These are phyloP conservation scores for Conticribra weissflogii DNA, from an alignment of 108 stramenopile species.

Conservation along the genomic window DNA sequence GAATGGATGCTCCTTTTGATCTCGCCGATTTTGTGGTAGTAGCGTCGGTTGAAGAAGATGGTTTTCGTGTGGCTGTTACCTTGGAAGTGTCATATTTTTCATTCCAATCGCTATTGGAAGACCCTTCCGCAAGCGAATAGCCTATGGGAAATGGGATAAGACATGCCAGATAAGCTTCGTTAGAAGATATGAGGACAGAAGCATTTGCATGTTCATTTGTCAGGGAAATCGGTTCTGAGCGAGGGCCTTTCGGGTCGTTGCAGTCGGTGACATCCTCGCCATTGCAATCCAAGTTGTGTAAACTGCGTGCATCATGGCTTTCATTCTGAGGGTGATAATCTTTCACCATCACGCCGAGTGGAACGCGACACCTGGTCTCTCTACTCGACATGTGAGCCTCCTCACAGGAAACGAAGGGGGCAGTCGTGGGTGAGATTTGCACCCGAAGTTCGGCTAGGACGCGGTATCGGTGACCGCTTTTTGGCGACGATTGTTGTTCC, in stretches of 20 bases:
- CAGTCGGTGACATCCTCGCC: too few relatives aligned
- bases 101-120: too few relatives aligned
- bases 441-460: constrained; percentile 51
- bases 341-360: constrained; percentile 37
- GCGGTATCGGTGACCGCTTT: constrained; percentile 16
- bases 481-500: background rate
- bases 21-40: background rate
- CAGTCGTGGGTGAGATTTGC: constrained; percentile 28
- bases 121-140: too few relatives aligned
- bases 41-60: background rate
- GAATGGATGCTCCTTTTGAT: constrained; percentile 16
- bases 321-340: too few relatives aligned
- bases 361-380: constrained; percentile 47
- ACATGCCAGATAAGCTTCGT: constrained; percentile 36
- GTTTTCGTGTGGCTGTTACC: background rate
- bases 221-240: too few relatives aligned
- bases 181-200: constrained; percentile 40
- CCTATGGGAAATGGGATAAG: constrained; percentile 32
- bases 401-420: constrained; percentile 28
- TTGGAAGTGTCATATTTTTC: too few relatives aligned
- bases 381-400: constrained; percentile 34
- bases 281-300: too few relatives aligned
- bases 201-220: constrained; percentile 13
- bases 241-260: too few relatives aligned
- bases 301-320: too few relatives aligned